Percentiles rank a stretch among this genome's conserved stretches.
Conservation (phyloP, 352 stramenopile species). For the Phytophthora cactorum region DNA sequence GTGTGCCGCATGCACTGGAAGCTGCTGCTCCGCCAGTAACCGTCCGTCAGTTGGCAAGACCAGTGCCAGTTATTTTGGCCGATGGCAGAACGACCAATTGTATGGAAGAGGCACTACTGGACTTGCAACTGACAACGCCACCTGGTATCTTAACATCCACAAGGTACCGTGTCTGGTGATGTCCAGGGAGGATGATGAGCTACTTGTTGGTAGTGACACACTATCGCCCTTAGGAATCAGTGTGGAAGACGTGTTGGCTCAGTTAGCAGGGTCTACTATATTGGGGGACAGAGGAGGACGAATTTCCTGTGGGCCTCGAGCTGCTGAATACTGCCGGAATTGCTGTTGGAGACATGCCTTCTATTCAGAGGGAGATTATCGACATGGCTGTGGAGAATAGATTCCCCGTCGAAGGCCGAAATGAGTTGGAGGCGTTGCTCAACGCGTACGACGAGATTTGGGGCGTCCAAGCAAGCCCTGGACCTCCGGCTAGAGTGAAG, state of each 20-base stretch:
- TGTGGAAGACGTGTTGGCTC: background rate
- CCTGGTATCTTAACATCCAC: conserved; percentile 1
- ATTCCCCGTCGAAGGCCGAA: too few species aligned
- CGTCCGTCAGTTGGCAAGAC: background rate
- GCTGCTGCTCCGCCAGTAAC: background rate
- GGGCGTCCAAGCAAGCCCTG: too few species aligned
- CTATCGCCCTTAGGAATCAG: background rate
- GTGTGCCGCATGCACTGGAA: background rate
- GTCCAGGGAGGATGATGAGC: conserved; percentile 7
- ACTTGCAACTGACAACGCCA: conserved; percentile 14
- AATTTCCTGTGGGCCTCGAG: background rate
- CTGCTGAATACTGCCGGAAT: background rate
- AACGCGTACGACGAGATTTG: too few species aligned
- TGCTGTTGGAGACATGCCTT: too few species aligned
- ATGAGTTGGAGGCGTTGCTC: too few species aligned
- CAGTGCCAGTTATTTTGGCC: conserved; percentile 5
- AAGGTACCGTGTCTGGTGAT: conserved; percentile 1
- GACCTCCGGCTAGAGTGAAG: too few species aligned
- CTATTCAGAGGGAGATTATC: too few species aligned
- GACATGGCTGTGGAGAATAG: too few species aligned
- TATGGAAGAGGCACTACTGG: background rate
- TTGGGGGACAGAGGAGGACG: background rate
- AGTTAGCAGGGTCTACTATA: background rate
- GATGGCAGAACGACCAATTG: conserved; percentile 3
- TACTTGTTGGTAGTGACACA: conserved; percentile 3